phyloP scores from a whole-genome alignment of 2,329 filamentous ascomycete species.

The Xylaria sp. region DNA sequence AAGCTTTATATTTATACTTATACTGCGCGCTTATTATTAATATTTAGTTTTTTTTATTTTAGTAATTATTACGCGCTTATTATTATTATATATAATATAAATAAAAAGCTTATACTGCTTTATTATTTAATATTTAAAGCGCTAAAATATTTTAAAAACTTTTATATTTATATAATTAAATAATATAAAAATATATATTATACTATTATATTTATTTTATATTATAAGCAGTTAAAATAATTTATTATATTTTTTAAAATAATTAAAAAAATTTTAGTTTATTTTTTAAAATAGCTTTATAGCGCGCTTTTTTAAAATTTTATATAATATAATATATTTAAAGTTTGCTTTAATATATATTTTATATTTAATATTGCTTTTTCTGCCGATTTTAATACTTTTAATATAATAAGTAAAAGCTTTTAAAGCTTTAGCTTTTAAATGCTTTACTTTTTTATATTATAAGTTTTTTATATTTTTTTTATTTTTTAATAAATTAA shows the following conservation, averaged over 20 bases:
- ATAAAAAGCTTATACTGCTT: not conserved
- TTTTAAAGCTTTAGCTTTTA: not conserved
- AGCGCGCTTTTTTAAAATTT: not conserved
- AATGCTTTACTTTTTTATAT: not conserved
- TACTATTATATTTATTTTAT: constrained; percentile 6
- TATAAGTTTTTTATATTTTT: not conserved
- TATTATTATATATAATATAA: not conserved
- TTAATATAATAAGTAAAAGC: not conserved
- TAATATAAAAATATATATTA: constrained; percentile 7
- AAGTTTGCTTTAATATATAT: not conserved
- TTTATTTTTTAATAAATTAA: not conserved
- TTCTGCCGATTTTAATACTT: constrained; percentile 1
- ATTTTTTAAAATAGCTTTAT: constrained; percentile 2
- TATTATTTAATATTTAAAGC: not conserved
- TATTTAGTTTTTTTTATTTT: not conserved
- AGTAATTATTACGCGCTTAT: constrained; percentile 8
- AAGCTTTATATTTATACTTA: not conserved
- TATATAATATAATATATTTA: not conserved
- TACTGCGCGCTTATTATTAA: not conserved
- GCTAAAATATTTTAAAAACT: too few relatives aligned
- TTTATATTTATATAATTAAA: not conserved
- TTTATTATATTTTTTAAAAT: constrained; percentile 4
- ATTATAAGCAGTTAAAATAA: not conserved
- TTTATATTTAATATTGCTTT: not conserved
- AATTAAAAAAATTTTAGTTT: not conserved